A percentile compares a stretch with the other conserved stretches of the same genome.
These are phyloP conservation scores for Clavispora santaluciae DNA, from an alignment of 805 yeast genomes.

Conservation along the genomic window DNA sequence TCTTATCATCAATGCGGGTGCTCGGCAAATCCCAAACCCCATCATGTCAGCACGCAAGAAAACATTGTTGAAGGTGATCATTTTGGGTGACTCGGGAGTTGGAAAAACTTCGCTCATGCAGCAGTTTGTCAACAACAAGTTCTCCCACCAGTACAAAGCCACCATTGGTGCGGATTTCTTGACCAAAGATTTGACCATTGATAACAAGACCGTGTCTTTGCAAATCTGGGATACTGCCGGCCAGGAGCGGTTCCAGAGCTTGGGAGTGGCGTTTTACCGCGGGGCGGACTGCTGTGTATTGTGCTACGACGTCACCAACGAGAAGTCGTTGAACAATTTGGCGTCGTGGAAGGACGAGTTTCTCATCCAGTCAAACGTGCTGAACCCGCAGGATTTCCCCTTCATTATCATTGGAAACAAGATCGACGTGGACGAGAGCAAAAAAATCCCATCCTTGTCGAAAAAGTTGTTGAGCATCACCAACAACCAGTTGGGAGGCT, in stretches of 20 bases:
- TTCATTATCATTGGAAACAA: constrained; percentile 94
- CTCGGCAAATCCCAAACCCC: neutral
- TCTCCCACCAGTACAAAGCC: constrained; percentile 93
- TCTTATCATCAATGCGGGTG: neutral
- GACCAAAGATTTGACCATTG: constrained; percentile 84
- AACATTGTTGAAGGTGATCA: constrained; percentile 78
- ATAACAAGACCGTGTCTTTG: constrained; percentile 74
- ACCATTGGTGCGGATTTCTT: constrained; percentile 97
- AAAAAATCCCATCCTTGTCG: constrained; percentile 59
- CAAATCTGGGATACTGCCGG: constrained; percentile 58
- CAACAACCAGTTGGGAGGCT: constrained; percentile 52
- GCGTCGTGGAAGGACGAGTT: constrained; percentile 95
- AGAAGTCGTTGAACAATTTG: constrained; percentile 84
- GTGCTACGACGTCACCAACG: constrained; percentile 93
- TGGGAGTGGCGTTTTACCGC: constrained; percentile 95
- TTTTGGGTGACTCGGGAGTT: constrained; percentile 95
- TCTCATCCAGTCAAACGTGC: constrained; percentile 85
- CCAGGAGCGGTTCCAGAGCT: constrained; percentile 84
- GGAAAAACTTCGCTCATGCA: constrained; percentile 98
- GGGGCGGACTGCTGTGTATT: constrained; percentile 98
- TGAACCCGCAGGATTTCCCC: constrained; percentile 93
- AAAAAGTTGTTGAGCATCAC: constrained; percentile 48
- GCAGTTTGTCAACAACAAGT: constrained; percentile 92
- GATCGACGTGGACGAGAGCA: constrained; percentile 88
- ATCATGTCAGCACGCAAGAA: constrained; percentile 62